Evolutionary conservation across 805 yeast genomes (phyloP).

Genomic region (Cyberlindnera misumaiensis): DNA sequence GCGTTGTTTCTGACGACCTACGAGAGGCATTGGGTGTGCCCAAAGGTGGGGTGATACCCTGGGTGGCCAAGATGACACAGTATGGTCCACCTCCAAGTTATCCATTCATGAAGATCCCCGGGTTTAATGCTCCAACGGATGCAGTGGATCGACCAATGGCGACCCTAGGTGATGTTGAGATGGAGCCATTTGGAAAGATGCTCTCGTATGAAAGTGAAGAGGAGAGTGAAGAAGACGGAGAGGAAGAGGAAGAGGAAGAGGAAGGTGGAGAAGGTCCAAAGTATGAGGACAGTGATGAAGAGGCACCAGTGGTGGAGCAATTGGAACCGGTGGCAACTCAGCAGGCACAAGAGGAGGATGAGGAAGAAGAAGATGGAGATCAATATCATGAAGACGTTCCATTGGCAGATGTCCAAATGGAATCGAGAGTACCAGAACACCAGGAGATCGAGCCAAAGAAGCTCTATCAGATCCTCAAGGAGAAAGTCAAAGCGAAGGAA

Average conservation of each 20-base stretch:
- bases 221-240: slow-evolving; percentile 20
- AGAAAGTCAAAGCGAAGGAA: slow-evolving; percentile 6
- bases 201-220: slow-evolving; percentile 21
- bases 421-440: slow-evolving; percentile 6
- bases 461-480: slow-evolving; percentile 20
- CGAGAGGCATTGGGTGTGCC: slow-evolving; percentile 63
- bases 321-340: slow-evolving; percentile 18
- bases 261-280: slow-evolving; percentile 9
- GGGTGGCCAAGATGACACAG: slow-evolving; percentile 64
- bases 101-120: slow-evolving; percentile 55
- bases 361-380: slow-evolving; percentile 10
- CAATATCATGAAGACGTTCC: slow-evolving; percentile 24
- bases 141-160: slow-evolving; percentile 19
- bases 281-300: slow-evolving; percentile 1
- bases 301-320: slow-evolving; percentile 1
- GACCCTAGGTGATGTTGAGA: slow-evolving; percentile 9
- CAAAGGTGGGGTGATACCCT: slow-evolving; percentile 49
- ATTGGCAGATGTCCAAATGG: slow-evolving; percentile 9
- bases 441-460: slow-evolving; percentile 17
- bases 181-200: slow-evolving; percentile 27
- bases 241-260: slow-evolving; percentile 15
- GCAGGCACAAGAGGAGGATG: slow-evolving; percentile 9
- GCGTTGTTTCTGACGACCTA: slow-evolving; percentile 55
- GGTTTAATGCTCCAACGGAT: slow-evolving; percentile 36
- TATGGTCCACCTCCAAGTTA: slow-evolving; percentile 84